Conservation (phyloP, 345 rosid genomes). For the Raphanus raphanistrum region DNA sequence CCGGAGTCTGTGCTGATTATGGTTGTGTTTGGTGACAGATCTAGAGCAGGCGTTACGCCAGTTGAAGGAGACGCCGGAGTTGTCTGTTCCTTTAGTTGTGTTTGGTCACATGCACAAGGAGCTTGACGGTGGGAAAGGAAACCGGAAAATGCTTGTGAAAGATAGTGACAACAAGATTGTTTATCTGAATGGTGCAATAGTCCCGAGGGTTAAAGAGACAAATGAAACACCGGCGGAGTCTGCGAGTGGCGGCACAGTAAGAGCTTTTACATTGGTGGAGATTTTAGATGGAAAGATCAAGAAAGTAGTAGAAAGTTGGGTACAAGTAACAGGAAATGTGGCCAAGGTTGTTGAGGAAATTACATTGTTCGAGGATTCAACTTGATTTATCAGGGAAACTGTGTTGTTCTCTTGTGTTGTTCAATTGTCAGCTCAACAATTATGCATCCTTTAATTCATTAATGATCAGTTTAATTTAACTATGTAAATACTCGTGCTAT, state of each 20-base stretch:
- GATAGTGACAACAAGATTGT: constrained; percentile 50
- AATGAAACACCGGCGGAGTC: constrained; percentile 18
- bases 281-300: constrained; percentile 55
- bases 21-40: constrained; percentile 47
- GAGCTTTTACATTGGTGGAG: constrained; percentile 74
- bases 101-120: constrained; percentile 94
- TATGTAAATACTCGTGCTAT: neutral
- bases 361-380: constrained; percentile 40
- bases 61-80: constrained; percentile 51
- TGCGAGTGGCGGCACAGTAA: constrained; percentile 44
- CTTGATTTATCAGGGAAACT: neutral
- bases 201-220: constrained; percentile 60
- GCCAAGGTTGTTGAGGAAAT: constrained; percentile 55
- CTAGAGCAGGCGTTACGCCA: constrained; percentile 67
- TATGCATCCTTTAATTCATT: neutral
- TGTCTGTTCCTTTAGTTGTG: constrained; percentile 57
- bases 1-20: neutral
- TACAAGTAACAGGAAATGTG: constrained; percentile 50
- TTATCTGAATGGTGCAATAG: constrained; percentile 79
- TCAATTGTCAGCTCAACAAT: neutral
- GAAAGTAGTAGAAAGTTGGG: constrained; percentile 74
- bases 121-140: constrained; percentile 62
- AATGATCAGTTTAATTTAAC: neutral
- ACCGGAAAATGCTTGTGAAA: constrained; percentile 63
- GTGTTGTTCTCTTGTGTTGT: neutral